Evolutionary conservation across 2,329 filamentous ascomycete species (phyloP).

Genomic region (Periconia sp.): DNA sequence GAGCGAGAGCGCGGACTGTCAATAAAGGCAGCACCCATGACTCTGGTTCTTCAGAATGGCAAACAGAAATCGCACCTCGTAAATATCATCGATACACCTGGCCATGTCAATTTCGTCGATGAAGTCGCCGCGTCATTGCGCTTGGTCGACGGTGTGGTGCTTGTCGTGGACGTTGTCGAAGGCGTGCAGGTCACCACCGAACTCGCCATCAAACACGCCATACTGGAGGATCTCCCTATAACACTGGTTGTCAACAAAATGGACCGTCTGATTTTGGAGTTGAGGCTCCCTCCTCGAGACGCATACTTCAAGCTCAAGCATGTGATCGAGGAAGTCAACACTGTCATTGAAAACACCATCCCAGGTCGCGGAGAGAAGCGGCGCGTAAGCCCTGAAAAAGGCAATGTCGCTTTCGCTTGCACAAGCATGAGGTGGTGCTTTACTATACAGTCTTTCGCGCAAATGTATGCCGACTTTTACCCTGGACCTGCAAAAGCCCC

Average conservation of each 20-base stretch:
- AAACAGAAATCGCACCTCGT: constrained; percentile 93
- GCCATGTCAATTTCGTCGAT: constrained; percentile 97
- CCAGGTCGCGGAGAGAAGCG: constrained; percentile 78
- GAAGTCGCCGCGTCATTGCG: constrained; percentile 88
- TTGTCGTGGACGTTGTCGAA: constrained; percentile 95
- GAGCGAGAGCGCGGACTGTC: constrained; percentile 90
- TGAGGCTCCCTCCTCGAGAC: constrained; percentile 90
- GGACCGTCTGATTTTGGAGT: constrained; percentile 89
- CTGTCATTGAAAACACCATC: constrained; percentile 82
- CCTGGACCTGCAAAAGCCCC: constrained; percentile 53
- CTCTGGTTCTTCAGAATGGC: constrained; percentile 80
- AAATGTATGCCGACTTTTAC: constrained; percentile 92
- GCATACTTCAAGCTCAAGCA: constrained; percentile 99
- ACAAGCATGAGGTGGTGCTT: constrained; percentile 96
- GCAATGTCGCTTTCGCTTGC: constrained; percentile 96
- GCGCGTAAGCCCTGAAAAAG: constrained; percentile 90
- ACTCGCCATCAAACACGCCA: constrained; percentile 93
- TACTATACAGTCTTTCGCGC: constrained; percentile 88
- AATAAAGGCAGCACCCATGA: constrained; percentile 93
- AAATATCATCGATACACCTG: constrained; percentile 94
- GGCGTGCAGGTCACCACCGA: constrained; percentile 99
- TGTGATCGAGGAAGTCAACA: constrained; percentile 98
- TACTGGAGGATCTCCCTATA: constrained; percentile 84
- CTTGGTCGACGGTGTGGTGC: constrained; percentile 85
- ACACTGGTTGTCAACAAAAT: constrained; percentile 96